Base-by-base conservation (phyloP, 1,284 basidiomycete genomes). In the Ceratobasidium sp. region DNA sequence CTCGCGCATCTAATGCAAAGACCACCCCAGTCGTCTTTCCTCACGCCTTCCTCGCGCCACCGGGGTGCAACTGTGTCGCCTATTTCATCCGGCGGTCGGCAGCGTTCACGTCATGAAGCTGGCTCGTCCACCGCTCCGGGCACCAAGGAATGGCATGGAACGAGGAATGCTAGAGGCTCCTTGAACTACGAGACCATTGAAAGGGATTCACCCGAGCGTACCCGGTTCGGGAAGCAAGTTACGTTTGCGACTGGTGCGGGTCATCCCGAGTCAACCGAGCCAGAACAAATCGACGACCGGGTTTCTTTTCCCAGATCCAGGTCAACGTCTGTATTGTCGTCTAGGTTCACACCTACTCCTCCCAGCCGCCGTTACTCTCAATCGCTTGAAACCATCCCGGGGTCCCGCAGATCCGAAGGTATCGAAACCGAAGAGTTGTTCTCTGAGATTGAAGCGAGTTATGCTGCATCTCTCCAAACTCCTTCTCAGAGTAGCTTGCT, bases 51-150 rank as follows among this genome's bases (percentile, higher is more conserved):
- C 12, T 20, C 60, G 2, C 38, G 23, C n/a, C 35, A 69, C 23
- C 20, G 33, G 54, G 8, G 18, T 35, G 46, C 65, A 8, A 1
- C 33, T 16, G 5, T 46, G 20, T 10, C 66, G 4, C 50, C 20
- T 52, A 30, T 54, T 7, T 23, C n/a, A 6, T 20, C 12, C 66
- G 3, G 30, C 30, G 8, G 23, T 57, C n/a, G 2, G 16, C 33
- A 7, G 10, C 27, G 8, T 33, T 6, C 30, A 3, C 69, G 10
- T n/a, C n/a, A 62, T 60, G 55, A 30, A 20, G 59, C 59, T 10
- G 70, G 70, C 44, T 38, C 70, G n/a, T 74, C 70, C 6, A 74
- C 59, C 12, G 70, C 23, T 8, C 70, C 70, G 35, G 70, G 70
- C 27, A 74, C 70, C 5, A 59, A 23, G 30, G 57, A 62, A 52